Evolutionary conservation across 108 stramenopile genomes (phyloP).

Genomic region (Nannochloropsis salina): DNA sequence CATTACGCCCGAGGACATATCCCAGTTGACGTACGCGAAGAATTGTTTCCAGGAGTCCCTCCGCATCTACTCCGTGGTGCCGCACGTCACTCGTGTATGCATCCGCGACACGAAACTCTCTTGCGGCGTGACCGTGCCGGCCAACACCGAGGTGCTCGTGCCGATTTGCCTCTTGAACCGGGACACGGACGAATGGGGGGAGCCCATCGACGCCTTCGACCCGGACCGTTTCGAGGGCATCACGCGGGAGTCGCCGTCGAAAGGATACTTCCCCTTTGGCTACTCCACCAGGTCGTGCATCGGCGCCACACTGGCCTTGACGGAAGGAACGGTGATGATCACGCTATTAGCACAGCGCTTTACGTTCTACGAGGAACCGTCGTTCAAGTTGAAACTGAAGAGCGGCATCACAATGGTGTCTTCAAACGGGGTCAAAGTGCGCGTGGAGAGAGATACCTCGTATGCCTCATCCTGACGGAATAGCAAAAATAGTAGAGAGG

Average conservation of each 20-base stretch:
- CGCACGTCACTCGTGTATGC: constrained; percentile 37
- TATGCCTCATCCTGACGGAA: background rate
- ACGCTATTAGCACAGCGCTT: constrained; percentile 23
- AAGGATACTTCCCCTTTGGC: constrained; percentile 50
- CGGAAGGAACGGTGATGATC: constrained; percentile 34
- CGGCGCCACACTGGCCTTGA: constrained; percentile 38
- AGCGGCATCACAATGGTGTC: constrained; percentile 44
- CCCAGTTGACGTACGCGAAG: constrained; percentile 24
- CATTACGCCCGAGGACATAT: constrained; percentile 36
- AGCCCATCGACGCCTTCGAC: constrained; percentile 38
- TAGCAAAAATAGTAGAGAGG: too few relatives aligned
- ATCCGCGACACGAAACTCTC: constrained; percentile 26
- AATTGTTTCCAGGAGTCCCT: constrained; percentile 38
- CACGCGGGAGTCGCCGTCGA: constrained; percentile 20
- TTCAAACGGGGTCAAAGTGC: background rate
- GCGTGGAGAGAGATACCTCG: background rate
- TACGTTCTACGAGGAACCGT: constrained; percentile 24
- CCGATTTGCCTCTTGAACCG: constrained; percentile 44
- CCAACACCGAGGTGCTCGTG: constrained; percentile 27
- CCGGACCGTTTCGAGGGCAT: constrained; percentile 41
- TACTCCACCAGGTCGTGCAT: constrained; percentile 48
- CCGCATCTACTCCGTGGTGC: constrained; percentile 48
- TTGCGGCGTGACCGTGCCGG: constrained; percentile 23
- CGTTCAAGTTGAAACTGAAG: constrained; percentile 39
- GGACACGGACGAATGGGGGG: constrained; percentile 38